Evolutionary conservation across 139 green algal genomes (phyloP).

Genomic region (Tetraselmis chui): DNA sequence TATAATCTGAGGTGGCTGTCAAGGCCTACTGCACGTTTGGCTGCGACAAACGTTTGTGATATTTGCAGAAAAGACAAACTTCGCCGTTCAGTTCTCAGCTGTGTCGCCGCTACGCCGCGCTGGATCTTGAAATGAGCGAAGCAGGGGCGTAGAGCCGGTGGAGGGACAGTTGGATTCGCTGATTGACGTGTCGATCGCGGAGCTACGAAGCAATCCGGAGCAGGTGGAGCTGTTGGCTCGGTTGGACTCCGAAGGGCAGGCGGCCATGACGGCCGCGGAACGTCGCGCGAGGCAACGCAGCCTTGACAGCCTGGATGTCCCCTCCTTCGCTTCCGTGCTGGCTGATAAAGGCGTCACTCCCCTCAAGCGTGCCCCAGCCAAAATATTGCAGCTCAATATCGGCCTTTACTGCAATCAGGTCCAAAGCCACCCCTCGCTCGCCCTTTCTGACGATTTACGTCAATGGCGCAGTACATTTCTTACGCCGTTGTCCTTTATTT

Average conservation of each 20-base stretch:
- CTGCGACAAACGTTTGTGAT: no score
- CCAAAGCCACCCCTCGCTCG: neutral
- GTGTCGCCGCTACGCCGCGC: no score
- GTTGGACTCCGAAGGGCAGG: conserved; percentile 41
- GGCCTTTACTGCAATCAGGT: conserved; percentile 97
- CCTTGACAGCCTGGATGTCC: conserved; percentile 52
- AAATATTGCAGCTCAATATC: conserved; percentile 92
- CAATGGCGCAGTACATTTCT: no score
- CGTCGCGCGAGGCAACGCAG: conserved; percentile 45
- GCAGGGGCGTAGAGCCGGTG: no score
- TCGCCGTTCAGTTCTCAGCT: no score
- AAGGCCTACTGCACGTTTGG: no score
- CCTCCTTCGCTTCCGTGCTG: conserved; percentile 25
- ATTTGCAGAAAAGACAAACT: no score
- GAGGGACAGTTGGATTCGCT: conserved; percentile 41
- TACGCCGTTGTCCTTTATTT: no score
- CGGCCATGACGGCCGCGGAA: conserved; percentile 66
- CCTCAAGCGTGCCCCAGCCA: conserved; percentile 43
- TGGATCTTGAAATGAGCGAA: no score
- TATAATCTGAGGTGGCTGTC: no score
- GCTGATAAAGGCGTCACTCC: conserved; percentile 29
- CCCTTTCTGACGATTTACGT: no score
- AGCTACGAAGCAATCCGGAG: conserved; percentile 62
- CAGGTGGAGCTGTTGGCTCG: conserved; percentile 35
- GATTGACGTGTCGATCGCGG: conserved; percentile 65